Evolutionary conservation across 495 filamentous ascomycete genomes (phyloP), one percentile per base, ranked within the genome.

Genomic region (Evernia prunastri): DNA sequence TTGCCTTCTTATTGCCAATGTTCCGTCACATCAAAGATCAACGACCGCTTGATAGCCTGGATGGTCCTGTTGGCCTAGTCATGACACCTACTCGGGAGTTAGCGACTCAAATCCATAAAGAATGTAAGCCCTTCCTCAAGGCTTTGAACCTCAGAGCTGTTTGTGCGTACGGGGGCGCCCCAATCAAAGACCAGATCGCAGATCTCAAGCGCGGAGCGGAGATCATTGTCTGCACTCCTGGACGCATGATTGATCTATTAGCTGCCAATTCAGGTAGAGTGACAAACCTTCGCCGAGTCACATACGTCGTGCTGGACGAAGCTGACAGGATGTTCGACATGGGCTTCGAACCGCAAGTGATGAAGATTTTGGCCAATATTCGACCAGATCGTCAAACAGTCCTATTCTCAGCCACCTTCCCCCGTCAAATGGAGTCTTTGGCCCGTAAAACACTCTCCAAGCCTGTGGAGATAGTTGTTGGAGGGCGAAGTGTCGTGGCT

Each of bases 251-350:
- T 68, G 94, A 97, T 81, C 80, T 97, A 0, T 80, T 99, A 18
- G 89, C 91, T 29, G 91, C 92, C 29, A 99, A 99, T 72, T 86
- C 86, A 56, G 94, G 94, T 8, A 82, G 95, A 65, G 93, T 97
- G 17, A 96, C 91, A 2, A 97, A 96, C 70, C 80, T 97, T 27
- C 86, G 83, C 57, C 81, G 95, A 42, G 89, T 96, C 42, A 96
- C 91, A 0, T 97, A 96, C 69, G 81, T 96, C 20, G 94, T 97
- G 20, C 82, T 99, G 40, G 95, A 99, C 70, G 95, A 99, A 74
- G 95, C 95, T 25, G 95, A 99, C 70, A 87, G 95, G 53, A 99
- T 99, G 95, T 97, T 97, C 69, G 95, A 99, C 72, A 97, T 99
- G 95, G 95, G 95, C 8, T 97, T 99, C 66, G 93, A 96, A 74